Conservation (phyloP, 1,284 basidiomycete species). For the Puccinia coronata region DNA sequence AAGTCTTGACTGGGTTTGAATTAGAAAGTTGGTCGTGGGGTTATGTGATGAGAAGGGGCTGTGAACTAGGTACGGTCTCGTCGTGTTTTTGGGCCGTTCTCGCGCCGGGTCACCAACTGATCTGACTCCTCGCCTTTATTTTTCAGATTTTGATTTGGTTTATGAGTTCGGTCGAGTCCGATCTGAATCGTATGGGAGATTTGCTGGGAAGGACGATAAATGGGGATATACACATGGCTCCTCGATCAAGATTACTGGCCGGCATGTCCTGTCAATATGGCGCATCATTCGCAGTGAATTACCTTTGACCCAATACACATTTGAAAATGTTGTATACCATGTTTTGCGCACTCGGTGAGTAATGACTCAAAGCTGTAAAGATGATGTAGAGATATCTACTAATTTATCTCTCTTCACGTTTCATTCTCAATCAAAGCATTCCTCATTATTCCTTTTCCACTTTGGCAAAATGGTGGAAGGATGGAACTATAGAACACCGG, state of each 20-base stretch:
- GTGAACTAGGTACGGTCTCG: slow-evolving; percentile 52
- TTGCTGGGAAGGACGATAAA: slow-evolving; percentile 63
- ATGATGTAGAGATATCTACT: not conserved
- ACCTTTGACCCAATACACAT: slow-evolving; percentile 75
- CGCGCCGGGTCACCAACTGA: not conserved
- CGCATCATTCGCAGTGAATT: slow-evolving; percentile 84
- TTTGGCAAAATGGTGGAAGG: slow-evolving; percentile 73
- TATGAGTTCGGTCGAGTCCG: slow-evolving; percentile 59
- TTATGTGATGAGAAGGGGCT: slow-evolving; percentile 73
- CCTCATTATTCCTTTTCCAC: slow-evolving; percentile 73
- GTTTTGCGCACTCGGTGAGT: slow-evolving; percentile 71
- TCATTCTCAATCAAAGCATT: slow-evolving; percentile 63
- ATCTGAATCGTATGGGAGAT: slow-evolving; percentile 61
- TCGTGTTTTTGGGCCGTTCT: not conserved
- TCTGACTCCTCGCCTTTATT: slow-evolving; percentile 15
- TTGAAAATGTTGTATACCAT: slow-evolving; percentile 86
- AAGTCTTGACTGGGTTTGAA: slow-evolving; percentile 90
- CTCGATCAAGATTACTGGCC: slow-evolving; percentile 78
- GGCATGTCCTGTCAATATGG: slow-evolving; percentile 92
- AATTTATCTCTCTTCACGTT: slow-evolving; percentile 10
- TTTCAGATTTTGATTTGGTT: slow-evolving; percentile 58
- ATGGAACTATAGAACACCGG: slow-evolving; percentile 65
- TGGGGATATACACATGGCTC: slow-evolving; percentile 78
- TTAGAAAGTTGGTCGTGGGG: slow-evolving; percentile 87
- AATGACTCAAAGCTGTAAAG: not conserved